Evolutionary conservation across 345 rosid species (phyloP).

Genomic region (Salix koriyanagi): DNA sequence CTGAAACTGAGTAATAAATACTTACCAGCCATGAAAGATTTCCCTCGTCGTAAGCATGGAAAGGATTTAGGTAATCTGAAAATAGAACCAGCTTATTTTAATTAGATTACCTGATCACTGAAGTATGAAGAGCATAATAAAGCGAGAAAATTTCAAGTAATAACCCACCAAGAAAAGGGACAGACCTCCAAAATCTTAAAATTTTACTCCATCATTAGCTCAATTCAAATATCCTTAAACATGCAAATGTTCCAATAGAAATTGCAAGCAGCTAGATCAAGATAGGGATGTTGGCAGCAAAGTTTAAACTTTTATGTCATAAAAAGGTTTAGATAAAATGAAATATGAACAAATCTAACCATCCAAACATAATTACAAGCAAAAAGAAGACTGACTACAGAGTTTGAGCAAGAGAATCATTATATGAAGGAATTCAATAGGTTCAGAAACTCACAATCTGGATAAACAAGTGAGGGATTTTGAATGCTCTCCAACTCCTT

Average conservation of each 20-base stretch:
- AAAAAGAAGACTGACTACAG: no score
- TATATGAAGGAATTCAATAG: background rate
- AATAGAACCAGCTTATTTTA: background rate
- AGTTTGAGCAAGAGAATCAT: background rate
- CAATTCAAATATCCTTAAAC: background rate
- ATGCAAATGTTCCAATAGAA: no score
- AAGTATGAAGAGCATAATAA: background rate
- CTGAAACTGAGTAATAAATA: background rate
- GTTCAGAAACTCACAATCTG: slow-evolving; percentile 43
- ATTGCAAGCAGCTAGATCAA: no score
- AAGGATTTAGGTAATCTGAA: slow-evolving; percentile 59
- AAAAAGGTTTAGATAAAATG: no score
- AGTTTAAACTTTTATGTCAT: no score
- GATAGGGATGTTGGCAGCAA: no score
- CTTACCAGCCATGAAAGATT: slow-evolving; percentile 71
- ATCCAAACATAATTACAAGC: no score
- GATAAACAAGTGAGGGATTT: slow-evolving; percentile 44
- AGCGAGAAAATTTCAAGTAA: background rate
- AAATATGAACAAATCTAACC: no score
- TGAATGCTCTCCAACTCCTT: slow-evolving; percentile 47
- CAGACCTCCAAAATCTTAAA: background rate
- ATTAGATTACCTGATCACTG: background rate
- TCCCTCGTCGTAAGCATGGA: slow-evolving; percentile 72
- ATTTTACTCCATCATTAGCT: background rate
- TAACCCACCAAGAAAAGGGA: background rate